A percentile compares a stretch with the other conserved stretches of the same genome.
These are phyloP conservation scores for Histomonas meleagridis DNA, from an alignment of 208 protist genomes.

Conservation along the genomic window DNA sequence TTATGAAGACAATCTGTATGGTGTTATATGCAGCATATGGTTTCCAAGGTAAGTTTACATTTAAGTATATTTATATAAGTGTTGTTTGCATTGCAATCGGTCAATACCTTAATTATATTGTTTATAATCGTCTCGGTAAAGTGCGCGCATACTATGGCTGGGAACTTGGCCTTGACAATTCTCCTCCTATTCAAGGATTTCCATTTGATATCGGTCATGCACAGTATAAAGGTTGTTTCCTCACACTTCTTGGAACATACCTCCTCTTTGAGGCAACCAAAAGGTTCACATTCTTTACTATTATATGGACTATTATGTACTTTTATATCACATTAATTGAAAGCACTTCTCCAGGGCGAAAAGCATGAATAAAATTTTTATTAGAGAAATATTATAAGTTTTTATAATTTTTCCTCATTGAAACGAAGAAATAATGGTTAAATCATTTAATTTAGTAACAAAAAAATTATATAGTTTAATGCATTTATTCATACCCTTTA, in stretches of 20 bases:
- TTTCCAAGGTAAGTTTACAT: background rate
- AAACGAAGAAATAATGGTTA: too few species aligned
- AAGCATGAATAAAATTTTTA: too few species aligned
- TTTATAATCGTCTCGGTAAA: background rate
- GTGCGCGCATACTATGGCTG: slow-evolving; percentile 22
- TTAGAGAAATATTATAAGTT: too few species aligned
- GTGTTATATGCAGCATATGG: background rate
- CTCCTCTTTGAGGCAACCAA: background rate
- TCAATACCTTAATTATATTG: background rate
- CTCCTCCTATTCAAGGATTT: background rate
- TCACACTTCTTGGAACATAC: background rate
- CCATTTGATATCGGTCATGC: background rate
- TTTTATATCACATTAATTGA: background rate
- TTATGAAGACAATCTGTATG: background rate
- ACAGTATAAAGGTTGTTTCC: background rate
- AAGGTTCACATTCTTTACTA: background rate
- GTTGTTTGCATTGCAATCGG: background rate
- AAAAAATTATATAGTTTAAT: too few species aligned
- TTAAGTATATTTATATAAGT: background rate
- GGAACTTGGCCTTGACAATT: background rate
- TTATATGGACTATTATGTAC: background rate
- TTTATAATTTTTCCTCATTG: too few species aligned
- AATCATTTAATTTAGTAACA: too few species aligned
- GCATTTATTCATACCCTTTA: too few species aligned
- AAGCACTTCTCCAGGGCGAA: background rate